Evolutionary conservation across 768 basidiomycete genomes (phyloP), one percentile per base, ranked within the genome.

Genomic region (Lentinula edodes): DNA sequence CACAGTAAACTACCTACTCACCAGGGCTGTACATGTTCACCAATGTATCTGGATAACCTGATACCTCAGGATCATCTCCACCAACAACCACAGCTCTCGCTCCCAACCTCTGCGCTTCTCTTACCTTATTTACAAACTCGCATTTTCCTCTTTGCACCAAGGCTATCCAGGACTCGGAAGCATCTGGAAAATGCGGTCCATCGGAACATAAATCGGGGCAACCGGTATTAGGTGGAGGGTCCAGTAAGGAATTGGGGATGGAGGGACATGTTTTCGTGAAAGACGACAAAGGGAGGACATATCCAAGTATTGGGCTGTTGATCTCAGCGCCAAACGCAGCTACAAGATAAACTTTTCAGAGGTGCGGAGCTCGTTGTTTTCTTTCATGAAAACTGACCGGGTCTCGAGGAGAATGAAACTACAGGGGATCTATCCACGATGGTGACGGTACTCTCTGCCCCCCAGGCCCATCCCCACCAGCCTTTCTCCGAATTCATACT

Each of bases 21-120:
- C 95, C 90, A 73, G 90, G 91, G 72, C 89, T 91, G 75, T 91
- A 97, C 92, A 97, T 95, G 67, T 90, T 93, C 57, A 95, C 82
- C 63, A 97, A 78, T 32, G 84, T 80, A 69, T 94, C 88, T 39
- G 93, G 84, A 64, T 82, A 81, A 6, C 86, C 91, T 15, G 48
- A 56, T 61, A 80, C 68, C 18, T 80, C 83, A 18, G 87, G 87
- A 66, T 87, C 78, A 65, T 87, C 81, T 39, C 95, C 95, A 41
- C 95, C 96, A 7, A 98, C 92, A n/a, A 98, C 87, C 51, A 97
- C 88, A 4, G 88, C 96, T 66, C 78, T 84, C 5, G 95, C 95
- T 9, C 95, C 95, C 20, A 92, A 76, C 48, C 79, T 71, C 69
- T 86, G 82, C 6, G 87, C 89, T 66, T 86, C 84, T 52, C 88